These are phyloP conservation scores for Yamadazyma songkhlaensis DNA, from an alignment of 1,139 yeast species.

Conservation along the genomic window DNA sequence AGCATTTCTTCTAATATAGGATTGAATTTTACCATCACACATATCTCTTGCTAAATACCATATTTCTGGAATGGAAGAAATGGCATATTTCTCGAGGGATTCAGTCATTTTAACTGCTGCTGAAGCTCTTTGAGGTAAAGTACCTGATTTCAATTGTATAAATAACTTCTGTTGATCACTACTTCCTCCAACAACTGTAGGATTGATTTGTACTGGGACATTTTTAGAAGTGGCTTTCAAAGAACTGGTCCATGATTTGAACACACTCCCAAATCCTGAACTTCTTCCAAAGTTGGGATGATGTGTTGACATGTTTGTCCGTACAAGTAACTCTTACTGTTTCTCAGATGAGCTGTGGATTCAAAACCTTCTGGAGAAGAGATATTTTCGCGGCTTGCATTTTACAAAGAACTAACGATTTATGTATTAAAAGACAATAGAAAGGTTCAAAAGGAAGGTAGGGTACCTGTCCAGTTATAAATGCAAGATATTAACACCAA, in stretches of 20 bases:
- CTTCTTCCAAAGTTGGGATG: slow-evolving; percentile 32
- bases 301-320: slow-evolving; percentile 20
- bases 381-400: no score
- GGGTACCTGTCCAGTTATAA: neutral
- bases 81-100: slow-evolving; percentile 49
- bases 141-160: slow-evolving; percentile 35
- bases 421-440: no score
- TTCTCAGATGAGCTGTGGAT: no score
- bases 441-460: neutral
- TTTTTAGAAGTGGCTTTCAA: slow-evolving; percentile 35
- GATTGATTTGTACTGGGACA: slow-evolving; percentile 47
- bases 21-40: slow-evolving; percentile 40
- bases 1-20: slow-evolving; percentile 51
- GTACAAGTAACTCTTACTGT: neutral
- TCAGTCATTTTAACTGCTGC: slow-evolving; percentile 54
- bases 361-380: no score
- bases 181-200: slow-evolving; percentile 65
- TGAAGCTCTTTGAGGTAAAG: slow-evolving; percentile 41
- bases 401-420: no score
- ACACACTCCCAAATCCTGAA: slow-evolving; percentile 45
- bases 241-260: slow-evolving; percentile 54
- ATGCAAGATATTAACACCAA: slow-evolving; percentile 33
- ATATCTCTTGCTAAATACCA: slow-evolving; percentile 71
- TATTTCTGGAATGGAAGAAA: slow-evolving; percentile 65
- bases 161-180: slow-evolving; percentile 47